These are phyloP conservation scores for Eucalyptus cladocalyx DNA, from an alignment of 345 rosid species.

Conservation along the genomic window DNA sequence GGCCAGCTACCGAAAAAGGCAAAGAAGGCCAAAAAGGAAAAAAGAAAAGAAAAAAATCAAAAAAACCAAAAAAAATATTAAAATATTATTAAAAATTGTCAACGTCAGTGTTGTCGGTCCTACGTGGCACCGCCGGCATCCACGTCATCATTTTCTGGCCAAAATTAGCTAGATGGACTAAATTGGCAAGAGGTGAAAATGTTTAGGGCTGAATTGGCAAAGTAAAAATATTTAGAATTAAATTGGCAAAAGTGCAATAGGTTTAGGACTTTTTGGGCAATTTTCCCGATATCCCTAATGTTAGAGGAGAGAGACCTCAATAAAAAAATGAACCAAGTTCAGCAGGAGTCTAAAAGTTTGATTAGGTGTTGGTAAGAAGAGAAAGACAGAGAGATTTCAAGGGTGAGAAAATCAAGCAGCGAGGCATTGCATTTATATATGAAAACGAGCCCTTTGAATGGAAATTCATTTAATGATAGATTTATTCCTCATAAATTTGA, in stretches of 20 bases:
- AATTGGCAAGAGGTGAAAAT: no score
- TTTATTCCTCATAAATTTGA: not conserved
- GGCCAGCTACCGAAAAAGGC: no score
- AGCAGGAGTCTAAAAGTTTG: not conserved
- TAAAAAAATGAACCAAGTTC: no score
- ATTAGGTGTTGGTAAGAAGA: no score
- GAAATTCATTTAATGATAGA: not conserved
- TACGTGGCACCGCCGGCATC: fast-evolving
- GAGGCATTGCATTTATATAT: not conserved
- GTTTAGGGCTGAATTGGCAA: no score
- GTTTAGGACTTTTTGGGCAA: no score
- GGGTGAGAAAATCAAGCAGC: not conserved
- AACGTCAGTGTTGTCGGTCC: fast-evolving
- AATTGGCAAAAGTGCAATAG: no score
- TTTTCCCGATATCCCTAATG: not conserved
- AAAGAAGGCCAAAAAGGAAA: no score
- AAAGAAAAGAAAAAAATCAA: fast-evolving
- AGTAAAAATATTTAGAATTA: fast-evolving
- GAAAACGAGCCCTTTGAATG: not conserved
- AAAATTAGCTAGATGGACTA: fast-evolving
- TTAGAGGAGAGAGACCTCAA: not conserved
- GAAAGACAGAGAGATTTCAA: not conserved
- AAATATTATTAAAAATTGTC: no score
- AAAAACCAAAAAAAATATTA: no score
- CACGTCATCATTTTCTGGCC: fast-evolving